Conservation (phyloP, 2,329 filamentous ascomycete genomes). For the Verticillium dahliae region DNA sequence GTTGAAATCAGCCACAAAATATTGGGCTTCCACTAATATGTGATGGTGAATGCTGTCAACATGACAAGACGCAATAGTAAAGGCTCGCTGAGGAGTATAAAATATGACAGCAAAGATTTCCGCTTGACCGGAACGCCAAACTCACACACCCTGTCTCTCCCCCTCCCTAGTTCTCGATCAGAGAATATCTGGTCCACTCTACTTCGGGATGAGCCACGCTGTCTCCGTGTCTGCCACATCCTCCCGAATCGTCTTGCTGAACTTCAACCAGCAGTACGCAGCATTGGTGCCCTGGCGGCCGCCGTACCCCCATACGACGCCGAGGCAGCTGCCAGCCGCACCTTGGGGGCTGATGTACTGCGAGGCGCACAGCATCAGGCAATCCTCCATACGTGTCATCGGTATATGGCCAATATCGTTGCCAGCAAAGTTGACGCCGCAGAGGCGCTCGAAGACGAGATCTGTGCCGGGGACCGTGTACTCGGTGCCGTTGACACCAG, state of each 20-base stretch:
- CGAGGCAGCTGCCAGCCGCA: conserved; percentile 9
- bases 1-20: neutral
- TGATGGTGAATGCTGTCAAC: neutral
- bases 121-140: neutral
- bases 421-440: conserved; percentile 11
- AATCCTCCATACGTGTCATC: conserved; percentile 14
- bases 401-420: conserved; percentile 14
- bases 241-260: conserved; percentile 4
- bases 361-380: conserved; percentile 15
- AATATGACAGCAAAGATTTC: neutral
- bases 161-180: neutral
- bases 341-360: conserved; percentile 13
- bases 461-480: conserved; percentile 12
- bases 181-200: neutral
- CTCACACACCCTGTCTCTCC: neutral
- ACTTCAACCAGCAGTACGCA: conserved; percentile 15
- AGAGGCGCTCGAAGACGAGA: conserved; percentile 12
- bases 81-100: neutral
- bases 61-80: neutral
- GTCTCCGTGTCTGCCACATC: conserved; percentile 2
- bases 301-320: conserved; percentile 13
- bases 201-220: conserved; percentile 1
- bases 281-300: conserved; percentile 12
- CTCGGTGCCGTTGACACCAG: conserved; percentile 8
- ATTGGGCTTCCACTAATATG: neutral